phyloP scores from a whole-genome alignment of 73 alveolate species.

The Tetrahymena thermophila region DNA sequence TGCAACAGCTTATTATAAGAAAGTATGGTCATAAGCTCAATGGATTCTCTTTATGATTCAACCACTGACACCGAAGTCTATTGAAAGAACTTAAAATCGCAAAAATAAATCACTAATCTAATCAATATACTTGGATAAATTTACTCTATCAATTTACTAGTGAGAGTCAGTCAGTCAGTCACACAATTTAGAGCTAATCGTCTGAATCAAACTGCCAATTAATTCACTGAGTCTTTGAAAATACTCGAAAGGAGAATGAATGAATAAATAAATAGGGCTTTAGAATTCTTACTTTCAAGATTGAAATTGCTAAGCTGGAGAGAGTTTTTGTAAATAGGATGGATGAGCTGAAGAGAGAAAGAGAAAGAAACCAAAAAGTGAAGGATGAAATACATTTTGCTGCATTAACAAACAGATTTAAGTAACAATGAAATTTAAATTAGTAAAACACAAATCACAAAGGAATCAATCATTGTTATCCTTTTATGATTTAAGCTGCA shows the following conservation, averaged over 20 bases:
- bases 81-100: neutral
- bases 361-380: neutral
- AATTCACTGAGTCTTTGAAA: neutral
- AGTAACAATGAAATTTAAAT: neutral
- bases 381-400: neutral
- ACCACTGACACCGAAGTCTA: neutral
- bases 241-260: neutral
- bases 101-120: neutral
- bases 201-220: neutral
- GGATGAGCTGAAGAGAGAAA: neutral
- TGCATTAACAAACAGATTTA: neutral
- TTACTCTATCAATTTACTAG: neutral
- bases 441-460: neutral
- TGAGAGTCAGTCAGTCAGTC: neutral
- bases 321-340: neutral
- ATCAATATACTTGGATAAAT: neutral
- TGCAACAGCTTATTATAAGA: neutral
- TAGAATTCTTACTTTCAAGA: neutral
- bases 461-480: too few relatives aligned
- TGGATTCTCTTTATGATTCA: neutral
- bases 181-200: neutral
- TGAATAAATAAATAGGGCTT: neutral
- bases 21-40: neutral
- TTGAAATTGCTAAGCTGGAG: neutral
- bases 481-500: too few relatives aligned